Conservation (phyloP, 2,329 filamentous ascomycete species). For the Paracorniculantispora psalliotae region DNA sequence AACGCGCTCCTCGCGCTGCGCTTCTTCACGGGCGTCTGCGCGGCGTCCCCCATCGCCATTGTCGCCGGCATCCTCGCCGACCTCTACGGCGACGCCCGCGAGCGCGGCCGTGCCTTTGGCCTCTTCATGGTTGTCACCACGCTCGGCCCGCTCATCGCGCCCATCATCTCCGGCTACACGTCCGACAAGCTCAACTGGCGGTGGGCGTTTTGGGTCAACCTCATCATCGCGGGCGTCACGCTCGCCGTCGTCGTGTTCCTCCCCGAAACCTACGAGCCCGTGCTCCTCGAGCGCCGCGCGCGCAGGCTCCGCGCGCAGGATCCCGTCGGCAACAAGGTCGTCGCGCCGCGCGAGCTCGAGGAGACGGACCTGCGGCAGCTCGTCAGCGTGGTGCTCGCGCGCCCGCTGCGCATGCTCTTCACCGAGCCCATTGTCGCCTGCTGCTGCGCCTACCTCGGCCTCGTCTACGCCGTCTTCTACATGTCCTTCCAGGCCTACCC, state of each 20-base stretch:
- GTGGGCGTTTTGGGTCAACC: conserved; percentile 65
- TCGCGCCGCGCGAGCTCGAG: conserved; percentile 61
- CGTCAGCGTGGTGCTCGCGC: conserved; percentile 62
- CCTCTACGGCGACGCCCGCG: conserved; percentile 48
- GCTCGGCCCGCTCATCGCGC: conserved; percentile 61
- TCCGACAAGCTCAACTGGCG: conserved; percentile 57
- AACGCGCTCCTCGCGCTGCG: conserved; percentile 50
- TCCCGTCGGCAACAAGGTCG: conserved; percentile 42
- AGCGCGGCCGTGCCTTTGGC: conserved; percentile 56
- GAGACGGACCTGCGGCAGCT: conserved; percentile 52
- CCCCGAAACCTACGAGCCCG: conserved; percentile 59
- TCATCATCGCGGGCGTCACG: conserved; percentile 62
- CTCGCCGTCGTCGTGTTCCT: conserved; percentile 57
- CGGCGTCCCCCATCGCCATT: conserved; percentile 56
- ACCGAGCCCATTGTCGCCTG: conserved; percentile 70
- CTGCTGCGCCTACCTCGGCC: conserved; percentile 64
- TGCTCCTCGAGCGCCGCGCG: conserved; percentile 54
- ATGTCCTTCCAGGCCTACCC: conserved; percentile 76
- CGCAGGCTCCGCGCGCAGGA: conserved; percentile 50
- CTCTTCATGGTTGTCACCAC: conserved; percentile 62
- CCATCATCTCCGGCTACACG: conserved; percentile 60
- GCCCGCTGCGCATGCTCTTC: conserved; percentile 67
- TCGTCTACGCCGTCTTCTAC: conserved; percentile 62
- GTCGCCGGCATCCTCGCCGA: conserved; percentile 62
- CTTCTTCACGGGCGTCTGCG: conserved; percentile 48